These are phyloP conservation scores for Lachnellula occidentalis DNA, from an alignment of 2,329 filamentous ascomycete genomes.

Conservation along the genomic window DNA sequence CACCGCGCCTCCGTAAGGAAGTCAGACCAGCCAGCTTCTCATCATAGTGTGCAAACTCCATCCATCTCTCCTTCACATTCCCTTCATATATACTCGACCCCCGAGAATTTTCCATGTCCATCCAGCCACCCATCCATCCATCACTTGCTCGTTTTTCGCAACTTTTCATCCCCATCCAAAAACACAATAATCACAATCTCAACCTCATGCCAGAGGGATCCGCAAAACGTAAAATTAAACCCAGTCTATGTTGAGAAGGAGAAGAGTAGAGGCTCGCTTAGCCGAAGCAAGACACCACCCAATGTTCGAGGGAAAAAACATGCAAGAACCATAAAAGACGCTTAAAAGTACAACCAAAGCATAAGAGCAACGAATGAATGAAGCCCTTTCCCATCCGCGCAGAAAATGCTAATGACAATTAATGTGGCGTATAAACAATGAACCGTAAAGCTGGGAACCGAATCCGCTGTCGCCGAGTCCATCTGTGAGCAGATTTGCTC, in stretches of 20 bases:
- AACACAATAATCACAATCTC: neutral
- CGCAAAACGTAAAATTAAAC: constrained; percentile 9
- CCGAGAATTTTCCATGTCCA: neutral
- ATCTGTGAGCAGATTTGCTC: no score
- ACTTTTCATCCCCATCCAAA: neutral
- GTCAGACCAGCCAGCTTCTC: neutral
- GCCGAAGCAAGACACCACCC: neutral
- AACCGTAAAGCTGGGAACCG: constrained; percentile 2
- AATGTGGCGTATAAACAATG: constrained; percentile 7
- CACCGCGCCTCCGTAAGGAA: neutral
- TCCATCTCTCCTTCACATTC: no score
- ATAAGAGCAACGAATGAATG: constrained; percentile 9
- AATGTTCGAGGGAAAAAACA: constrained; percentile 17
- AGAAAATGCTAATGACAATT: constrained; percentile 25
- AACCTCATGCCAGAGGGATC: neutral
- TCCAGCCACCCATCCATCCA: neutral
- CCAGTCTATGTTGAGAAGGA: constrained; percentile 20
- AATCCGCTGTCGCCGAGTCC: neutral
- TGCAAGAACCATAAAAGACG: constrained; percentile 23
- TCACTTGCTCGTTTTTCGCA: neutral
- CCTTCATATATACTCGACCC: no score
- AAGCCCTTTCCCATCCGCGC: constrained; percentile 15
- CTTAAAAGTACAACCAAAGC: constrained; percentile 23
- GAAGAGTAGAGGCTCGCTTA: constrained; percentile 9
- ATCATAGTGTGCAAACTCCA: neutral